Conservation (phyloP, 23 red algal species). For the Chondrus crispus region DNA sequence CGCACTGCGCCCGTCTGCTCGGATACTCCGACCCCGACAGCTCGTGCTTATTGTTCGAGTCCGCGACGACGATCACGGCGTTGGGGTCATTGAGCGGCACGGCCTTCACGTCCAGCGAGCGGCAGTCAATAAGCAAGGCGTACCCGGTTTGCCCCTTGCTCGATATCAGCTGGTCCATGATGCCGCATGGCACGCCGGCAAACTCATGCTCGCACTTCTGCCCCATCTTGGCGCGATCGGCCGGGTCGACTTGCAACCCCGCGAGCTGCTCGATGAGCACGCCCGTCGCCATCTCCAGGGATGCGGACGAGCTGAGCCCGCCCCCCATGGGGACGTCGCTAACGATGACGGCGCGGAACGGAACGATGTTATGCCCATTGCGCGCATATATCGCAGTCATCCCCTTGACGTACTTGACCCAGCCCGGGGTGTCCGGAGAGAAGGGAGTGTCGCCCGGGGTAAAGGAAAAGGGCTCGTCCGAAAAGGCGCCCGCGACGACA, state of each 20-base stretch:
- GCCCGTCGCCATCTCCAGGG: constrained; percentile 88
- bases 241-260: constrained; percentile 35
- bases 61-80: constrained; percentile 83
- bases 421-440: constrained; percentile 46
- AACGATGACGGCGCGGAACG: constrained; percentile 88
- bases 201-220: constrained; percentile 94
- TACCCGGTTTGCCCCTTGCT: constrained; percentile 56
- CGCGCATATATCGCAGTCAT: constrained; percentile 83
- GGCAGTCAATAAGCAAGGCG: constrained; percentile 92
- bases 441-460: constrained; percentile 24
- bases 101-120: constrained; percentile 42
- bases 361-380: constrained; percentile 57
- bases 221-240: constrained; percentile 69
- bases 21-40: constrained; percentile 92
- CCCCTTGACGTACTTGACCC: constrained; percentile 88
- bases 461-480: constrained; percentile 45
- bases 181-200: constrained; percentile 87
- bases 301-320: constrained; percentile 83
- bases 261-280: constrained; percentile 76
- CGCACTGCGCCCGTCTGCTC: constrained; percentile 52
- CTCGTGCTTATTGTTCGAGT: constrained; percentile 81
- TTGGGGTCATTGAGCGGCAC: constrained; percentile 85
- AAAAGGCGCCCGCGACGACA: constrained; percentile 55
- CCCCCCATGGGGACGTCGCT: constrained; percentile 93
- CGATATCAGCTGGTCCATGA: constrained; percentile 99